Base-by-base conservation (phyloP, 2,329 filamentous ascomycete genomes). In the Ascochyta lentis region DNA sequence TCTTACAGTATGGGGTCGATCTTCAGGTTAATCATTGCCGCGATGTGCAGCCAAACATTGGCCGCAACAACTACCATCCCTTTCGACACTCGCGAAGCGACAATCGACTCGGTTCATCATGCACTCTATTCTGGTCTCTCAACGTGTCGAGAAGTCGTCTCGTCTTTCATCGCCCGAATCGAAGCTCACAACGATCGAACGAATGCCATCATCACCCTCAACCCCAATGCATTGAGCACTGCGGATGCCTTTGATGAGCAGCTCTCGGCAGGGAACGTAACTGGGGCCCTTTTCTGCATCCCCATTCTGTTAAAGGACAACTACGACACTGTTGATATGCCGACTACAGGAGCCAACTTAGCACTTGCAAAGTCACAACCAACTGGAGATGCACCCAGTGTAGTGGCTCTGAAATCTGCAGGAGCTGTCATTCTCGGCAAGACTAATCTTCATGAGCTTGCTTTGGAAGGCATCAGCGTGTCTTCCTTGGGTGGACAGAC, bases 221-320 rank as follows among this genome's bases (percentile, higher is more conserved):
- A 85, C 52, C 77, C 81, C 0, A 65, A 78, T 42, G 81, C 81
- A 6, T 63, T 85, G 7, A 43, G 54, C 3, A 73, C 76, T 6
- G 86, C 86, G 4, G 79, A 83, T 50, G 65, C 73, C 1, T 69
- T 85, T 24, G 85, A 88, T 64, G 58, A 63, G 10, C 65, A 68
- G 12, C 69, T 86, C 7, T 71, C 77, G 3, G 66, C 76, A 2
- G 80, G 80, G 3, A 84, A 86, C 65, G 74, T 76, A 23, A 80
- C 79, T 0, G 81, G 79, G 0, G 66, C 79, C 0, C 75, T 89
- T 1, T 85, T 88, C 68, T 86, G 86, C 65, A 77, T 89, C 16
- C 86, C 86, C 0, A 70, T 87, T 12, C 66, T 89, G 4, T 72
- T 89, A 6, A 89, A 89, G 68, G 86, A 89, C 71, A 89, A 88